Evolutionary conservation across 1,284 basidiomycete species (phyloP), one percentile per base, ranked within the genome.

Genomic region (Puccinia horiana): DNA sequence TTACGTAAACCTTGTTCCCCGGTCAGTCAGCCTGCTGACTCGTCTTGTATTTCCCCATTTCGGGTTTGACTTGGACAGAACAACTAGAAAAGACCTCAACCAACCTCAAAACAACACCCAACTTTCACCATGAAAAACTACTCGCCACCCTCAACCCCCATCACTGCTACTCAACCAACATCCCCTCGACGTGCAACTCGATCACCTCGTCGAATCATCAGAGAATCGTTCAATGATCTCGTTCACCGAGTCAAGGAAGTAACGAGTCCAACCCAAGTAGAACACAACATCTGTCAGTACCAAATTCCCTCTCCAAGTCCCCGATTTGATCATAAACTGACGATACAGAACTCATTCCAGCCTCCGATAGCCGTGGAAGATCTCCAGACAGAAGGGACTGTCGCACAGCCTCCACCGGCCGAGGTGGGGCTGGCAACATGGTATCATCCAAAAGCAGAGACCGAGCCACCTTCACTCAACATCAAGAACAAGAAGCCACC

Each of bases 351-450:
- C n/a, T 23, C 20, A 32, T 29, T 16, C n/a, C 40, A 42, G 40
- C 42, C 12, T 9, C 54, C 29, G 29, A 26, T 12, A 35, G 40
- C 26, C 56, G 76, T 4, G 76, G 76, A 23, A 11, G 76, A 56
- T 65, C 61, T 5, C 29, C 61, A 20, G 44, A 78, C 37, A 63
- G 63, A 54, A 47, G 54, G 44, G 18, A 42, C 3, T 52, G 32
- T 9, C 29, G 5, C 8, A 49, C 70, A 11, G 32, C 70, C 47
- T 65, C 76, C 1, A 78, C 76, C 42, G 76, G 76, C 12, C n/a
- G 76, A 29, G 76, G 76, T n/a, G 76, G 76, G 5, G 76, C 63
- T 8, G 76, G 76, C 26, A 78, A 78, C n/a, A 58, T 76, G 56
- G 65, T 78, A 14, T 52, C 37, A 14, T 67, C 76, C 6, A 49